phyloP scores from a whole-genome alignment of 139 green algal species.

The Prasinococcaceae sp. region DNA sequence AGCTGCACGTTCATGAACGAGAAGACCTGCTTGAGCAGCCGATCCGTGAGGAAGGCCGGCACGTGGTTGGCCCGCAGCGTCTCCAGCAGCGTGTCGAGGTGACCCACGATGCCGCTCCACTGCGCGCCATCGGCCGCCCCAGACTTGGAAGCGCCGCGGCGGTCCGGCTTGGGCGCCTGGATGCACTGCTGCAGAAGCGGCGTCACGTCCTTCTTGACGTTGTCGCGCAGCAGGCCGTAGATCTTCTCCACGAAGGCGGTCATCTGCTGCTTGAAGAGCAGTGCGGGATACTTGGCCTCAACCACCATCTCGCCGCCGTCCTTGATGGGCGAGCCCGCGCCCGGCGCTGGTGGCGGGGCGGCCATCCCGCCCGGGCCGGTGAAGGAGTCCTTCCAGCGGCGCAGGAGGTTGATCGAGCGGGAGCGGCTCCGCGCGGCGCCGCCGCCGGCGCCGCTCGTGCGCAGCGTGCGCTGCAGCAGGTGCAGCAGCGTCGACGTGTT shows the following conservation, averaged over 20 bases:
- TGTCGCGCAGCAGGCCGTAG: slow-evolving; percentile 95
- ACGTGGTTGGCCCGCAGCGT: slow-evolving; percentile 69
- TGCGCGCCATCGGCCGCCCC: slow-evolving; percentile 25
- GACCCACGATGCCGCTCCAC: slow-evolving; percentile 74
- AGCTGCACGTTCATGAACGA: slow-evolving; percentile 94
- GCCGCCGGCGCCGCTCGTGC: slow-evolving; percentile 63
- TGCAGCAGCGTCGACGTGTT: slow-evolving; percentile 91
- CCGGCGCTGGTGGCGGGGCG: no score
- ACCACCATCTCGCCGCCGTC: slow-evolving; percentile 39
- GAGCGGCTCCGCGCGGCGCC: slow-evolving; percentile 26
- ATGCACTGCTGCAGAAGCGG: slow-evolving; percentile 51
- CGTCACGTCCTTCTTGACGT: slow-evolving; percentile 90
- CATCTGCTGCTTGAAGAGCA: slow-evolving; percentile 99
- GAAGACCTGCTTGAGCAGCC: slow-evolving; percentile 52
- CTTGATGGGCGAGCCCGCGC: neutral
- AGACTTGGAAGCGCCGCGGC: no score
- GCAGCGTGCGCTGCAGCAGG: slow-evolving; percentile 69
- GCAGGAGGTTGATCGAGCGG: slow-evolving; percentile 8
- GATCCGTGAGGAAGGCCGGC: slow-evolving; percentile 70
- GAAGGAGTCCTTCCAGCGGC: slow-evolving; percentile 34
- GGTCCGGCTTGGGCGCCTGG: slow-evolving; percentile 36
- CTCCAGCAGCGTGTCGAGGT: slow-evolving; percentile 64
- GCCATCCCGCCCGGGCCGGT: neutral
- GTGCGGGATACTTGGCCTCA: slow-evolving; percentile 95
- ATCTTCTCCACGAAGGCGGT: slow-evolving; percentile 95